These are phyloP conservation scores for Epichloe festucae DNA, from an alignment of 2,329 filamentous ascomycete genomes.

Conservation along the genomic window DNA sequence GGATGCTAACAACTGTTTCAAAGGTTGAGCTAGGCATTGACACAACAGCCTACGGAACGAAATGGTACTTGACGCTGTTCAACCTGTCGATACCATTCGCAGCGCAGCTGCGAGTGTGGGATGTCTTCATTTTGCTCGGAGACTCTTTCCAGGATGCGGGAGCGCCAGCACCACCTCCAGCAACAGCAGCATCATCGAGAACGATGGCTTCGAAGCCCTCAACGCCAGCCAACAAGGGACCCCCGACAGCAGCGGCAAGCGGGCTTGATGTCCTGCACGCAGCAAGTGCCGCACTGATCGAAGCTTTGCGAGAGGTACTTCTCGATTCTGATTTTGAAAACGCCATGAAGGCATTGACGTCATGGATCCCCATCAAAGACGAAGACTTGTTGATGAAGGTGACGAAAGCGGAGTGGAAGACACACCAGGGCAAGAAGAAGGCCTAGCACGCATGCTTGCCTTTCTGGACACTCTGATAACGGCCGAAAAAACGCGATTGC, in stretches of 20 bases:
- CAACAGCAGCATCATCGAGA: background rate
- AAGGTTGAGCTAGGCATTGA: constrained; percentile 68
- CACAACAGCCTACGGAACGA: constrained; percentile 84
- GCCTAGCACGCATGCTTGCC: constrained; percentile 20
- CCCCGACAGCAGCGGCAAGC: constrained; percentile 9
- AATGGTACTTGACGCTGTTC: constrained; percentile 96
- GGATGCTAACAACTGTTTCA: background rate
- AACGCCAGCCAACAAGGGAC: constrained; percentile 3
- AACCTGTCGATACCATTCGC: constrained; percentile 93
- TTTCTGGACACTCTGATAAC: constrained; percentile 11
- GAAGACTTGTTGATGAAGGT: constrained; percentile 90
- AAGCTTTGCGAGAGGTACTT: constrained; percentile 77
- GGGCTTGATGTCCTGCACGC: constrained; percentile 84
- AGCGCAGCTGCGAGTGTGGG: constrained; percentile 91
- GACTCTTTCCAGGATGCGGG: constrained; percentile 7
- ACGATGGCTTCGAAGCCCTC: background rate
- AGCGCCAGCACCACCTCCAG: background rate
- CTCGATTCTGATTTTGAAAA: constrained; percentile 94
- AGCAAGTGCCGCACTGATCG: constrained; percentile 76
- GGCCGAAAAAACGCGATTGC: background rate
- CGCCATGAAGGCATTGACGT: constrained; percentile 92
- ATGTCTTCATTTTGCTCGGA: constrained; percentile 90
- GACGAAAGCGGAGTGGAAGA: constrained; percentile 75
- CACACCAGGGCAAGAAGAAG: constrained; percentile 36
- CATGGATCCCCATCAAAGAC: constrained; percentile 87